Conservation (phyloP, 306 rosid species). For the Cucumis hystrix region DNA sequence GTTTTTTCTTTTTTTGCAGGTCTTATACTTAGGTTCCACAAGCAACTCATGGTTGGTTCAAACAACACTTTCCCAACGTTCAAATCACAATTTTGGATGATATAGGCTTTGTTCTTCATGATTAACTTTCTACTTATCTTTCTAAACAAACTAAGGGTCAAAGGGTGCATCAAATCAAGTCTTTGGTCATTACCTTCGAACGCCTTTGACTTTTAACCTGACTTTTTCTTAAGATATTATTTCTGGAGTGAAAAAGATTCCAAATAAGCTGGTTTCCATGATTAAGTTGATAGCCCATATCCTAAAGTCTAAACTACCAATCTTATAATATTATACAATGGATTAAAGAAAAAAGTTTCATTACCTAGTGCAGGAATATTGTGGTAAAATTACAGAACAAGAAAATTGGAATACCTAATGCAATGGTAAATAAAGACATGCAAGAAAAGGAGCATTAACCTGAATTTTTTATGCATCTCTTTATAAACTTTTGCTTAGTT, state of each 20-base stretch:
- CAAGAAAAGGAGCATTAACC: neutral
- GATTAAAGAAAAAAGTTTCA: neutral
- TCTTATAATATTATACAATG: neutral
- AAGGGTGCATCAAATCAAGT: neutral
- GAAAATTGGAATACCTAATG: neutral
- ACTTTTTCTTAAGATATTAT: neutral
- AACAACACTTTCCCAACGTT: neutral
- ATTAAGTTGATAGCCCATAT: neutral
- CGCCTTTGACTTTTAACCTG: neutral
- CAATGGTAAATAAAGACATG: neutral
- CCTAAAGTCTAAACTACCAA: neutral
- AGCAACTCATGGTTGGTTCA: neutral
- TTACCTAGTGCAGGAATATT: neutral
- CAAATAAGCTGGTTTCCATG: neutral
- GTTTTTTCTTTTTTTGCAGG: neutral
- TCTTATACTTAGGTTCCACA: neutral
- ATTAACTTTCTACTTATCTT: neutral
- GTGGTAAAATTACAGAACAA: neutral
- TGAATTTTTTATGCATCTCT: neutral
- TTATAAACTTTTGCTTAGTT: constrained; percentile 16
- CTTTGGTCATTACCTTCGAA: neutral
- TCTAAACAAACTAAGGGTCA: neutral
- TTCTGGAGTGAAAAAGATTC: neutral
- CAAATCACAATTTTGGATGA: neutral
- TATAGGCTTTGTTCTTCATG: neutral